Evolutionary conservation across 257 asterid genomes (phyloP).

Genomic region (Craterostigma plantagineum): DNA sequence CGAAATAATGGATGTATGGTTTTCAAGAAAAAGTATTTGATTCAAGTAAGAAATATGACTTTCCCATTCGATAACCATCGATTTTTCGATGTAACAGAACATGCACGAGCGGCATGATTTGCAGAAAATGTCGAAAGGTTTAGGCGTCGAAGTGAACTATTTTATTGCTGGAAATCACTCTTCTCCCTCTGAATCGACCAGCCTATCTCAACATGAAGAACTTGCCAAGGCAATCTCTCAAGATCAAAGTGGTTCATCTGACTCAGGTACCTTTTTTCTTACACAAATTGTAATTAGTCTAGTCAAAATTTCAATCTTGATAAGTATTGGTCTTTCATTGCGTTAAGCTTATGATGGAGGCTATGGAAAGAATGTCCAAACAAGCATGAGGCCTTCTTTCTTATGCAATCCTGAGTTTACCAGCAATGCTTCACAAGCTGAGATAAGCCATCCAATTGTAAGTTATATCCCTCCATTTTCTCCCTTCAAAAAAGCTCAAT

Average conservation of each 20-base stretch:
- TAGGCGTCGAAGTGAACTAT: conserved; percentile 17
- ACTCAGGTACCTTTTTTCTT: conserved; percentile 24
- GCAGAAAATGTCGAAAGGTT: conserved; percentile 3
- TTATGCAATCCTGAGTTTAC: conserved; percentile 30
- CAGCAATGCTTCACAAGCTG: conserved; percentile 26
- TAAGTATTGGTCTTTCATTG: neutral
- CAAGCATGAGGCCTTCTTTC: conserved; percentile 26
- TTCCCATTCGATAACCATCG: too few relatives aligned
- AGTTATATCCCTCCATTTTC: conserved; percentile 10
- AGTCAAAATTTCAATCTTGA: neutral
- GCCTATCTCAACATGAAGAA: conserved; percentile 18
- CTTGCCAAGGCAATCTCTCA: conserved; percentile 28
- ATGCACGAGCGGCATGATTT: too few relatives aligned
- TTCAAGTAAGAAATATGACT: too few relatives aligned
- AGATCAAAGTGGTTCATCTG: conserved; percentile 54
- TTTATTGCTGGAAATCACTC: conserved; percentile 19
- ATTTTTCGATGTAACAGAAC: too few relatives aligned
- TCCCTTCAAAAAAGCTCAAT: too few relatives aligned
- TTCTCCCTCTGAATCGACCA: conserved; percentile 26
- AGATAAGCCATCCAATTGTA: conserved; percentile 46
- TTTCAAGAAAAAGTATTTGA: too few relatives aligned
- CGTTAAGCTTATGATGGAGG: conserved; percentile 32
- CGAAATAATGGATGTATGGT: too few relatives aligned
- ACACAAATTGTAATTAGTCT: too few relatives aligned
- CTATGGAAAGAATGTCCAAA: conserved; percentile 26